Evolutionary conservation across 305 asterid species (phyloP).

Genomic region (Fraxinus baroniana): DNA sequence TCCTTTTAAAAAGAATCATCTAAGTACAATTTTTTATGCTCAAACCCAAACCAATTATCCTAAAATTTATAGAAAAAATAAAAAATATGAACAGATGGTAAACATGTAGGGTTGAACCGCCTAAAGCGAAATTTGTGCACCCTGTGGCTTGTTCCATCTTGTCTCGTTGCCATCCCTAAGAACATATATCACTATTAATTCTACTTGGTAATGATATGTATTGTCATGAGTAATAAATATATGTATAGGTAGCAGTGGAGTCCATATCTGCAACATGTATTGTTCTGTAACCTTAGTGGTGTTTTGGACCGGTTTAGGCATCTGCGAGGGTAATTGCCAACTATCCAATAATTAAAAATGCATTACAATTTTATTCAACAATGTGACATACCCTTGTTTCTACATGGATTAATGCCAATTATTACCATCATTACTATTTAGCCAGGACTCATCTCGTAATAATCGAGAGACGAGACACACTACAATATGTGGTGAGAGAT

Average conservation of each 20-base stretch:
- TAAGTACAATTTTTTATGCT: no score
- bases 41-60: neutral
- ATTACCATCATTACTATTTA: no score
- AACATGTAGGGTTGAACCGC: no score
- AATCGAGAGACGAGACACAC: no score
- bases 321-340: neutral
- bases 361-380: neutral
- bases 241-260: neutral
- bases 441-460: no score
- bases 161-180: neutral
- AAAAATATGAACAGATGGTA: neutral
- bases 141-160: neutral
- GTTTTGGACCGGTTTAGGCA: neutral
- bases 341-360: neutral
- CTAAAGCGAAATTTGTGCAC: neutral
- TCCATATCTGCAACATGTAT: neutral
- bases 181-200: neutral
- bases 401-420: no score
- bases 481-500: no score
- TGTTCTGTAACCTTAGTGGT: neutral
- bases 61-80: neutral
- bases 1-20: neutral
- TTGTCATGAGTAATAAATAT: no score
- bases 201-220: no score
- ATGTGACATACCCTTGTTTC: neutral